Base-by-base conservation (phyloP, 2,329 filamentous ascomycete species). In the Pseudohalonectria lignicola region DNA sequence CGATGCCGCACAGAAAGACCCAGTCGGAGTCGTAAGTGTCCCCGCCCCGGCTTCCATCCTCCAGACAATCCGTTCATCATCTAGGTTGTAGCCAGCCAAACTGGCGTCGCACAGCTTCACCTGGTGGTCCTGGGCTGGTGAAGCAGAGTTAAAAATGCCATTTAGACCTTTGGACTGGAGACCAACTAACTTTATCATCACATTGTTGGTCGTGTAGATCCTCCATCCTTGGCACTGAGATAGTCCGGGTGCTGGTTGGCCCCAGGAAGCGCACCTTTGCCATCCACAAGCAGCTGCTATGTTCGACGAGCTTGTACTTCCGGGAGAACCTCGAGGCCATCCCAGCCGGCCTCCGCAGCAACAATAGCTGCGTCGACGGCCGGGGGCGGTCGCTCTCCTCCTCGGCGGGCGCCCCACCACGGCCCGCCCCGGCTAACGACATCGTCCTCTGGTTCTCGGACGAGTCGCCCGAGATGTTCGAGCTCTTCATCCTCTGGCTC, bases 401-500 rank as follows among this genome's bases (percentile, higher is more conserved):
- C 17, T 31, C 34, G 5, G 26, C 31, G 31, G 31, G 23, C 29
- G 18, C 31, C 16, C 13, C 17, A 20, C 25, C 38, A 39, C 49
- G 55, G 20, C 57, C 32, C 55, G 55, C 6, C 48, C 34, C n/a
- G 36, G 33, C 5, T 10, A 31, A 31, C 6, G 33, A 40, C 13
- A 37, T 34, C n/a, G 46, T 51, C 26, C 48, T 64, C 25, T 58
- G 53, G 50, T 54, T 65, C 4, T 62, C 67, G 0, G 58, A 60
- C 42, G 67, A 74, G 50, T 62, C 62, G 1, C 55, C 67, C 15
- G 57, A 65, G 49, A 69, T 71, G 61, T 73, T 75, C 47, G 62
- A 64, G 46, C 57, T 73, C 26, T 72, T 74, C 47, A 58, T 67
- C 31, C 56, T 69, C 32, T 74, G 69, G 67, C 60, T 75, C 18